These are phyloP conservation scores for Coniophora puteana DNA, from an alignment of 1,284 basidiomycete genomes.

Conservation along the genomic window DNA sequence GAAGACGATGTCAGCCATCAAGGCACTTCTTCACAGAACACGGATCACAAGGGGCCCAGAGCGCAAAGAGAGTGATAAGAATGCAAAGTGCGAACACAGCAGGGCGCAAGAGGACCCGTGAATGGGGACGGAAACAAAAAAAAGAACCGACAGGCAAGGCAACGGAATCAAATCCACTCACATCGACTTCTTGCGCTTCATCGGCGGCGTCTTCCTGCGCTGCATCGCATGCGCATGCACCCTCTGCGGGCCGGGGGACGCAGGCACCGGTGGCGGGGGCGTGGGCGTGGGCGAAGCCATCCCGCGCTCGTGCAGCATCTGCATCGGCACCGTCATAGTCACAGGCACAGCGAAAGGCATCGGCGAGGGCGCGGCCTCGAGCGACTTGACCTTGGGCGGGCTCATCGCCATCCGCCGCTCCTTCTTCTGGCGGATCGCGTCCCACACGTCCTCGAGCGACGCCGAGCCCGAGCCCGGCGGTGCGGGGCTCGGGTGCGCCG, in stretches of 20 bases:
- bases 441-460: slow-evolving; percentile 60
- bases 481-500: too few relatives aligned
- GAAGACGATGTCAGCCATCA: too few relatives aligned
- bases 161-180: slow-evolving; percentile 35
- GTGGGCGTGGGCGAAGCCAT: too few relatives aligned
- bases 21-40: too few relatives aligned
- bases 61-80: slow-evolving; percentile 8
- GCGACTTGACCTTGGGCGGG: slow-evolving; percentile 62
- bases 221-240: slow-evolving; percentile 17
- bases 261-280: background rate
- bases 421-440: slow-evolving; percentile 56
- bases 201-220: slow-evolving; percentile 25
- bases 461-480: too few relatives aligned
- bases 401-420: slow-evolving; percentile 58
- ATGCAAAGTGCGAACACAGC: slow-evolving; percentile 8
- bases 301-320: background rate
- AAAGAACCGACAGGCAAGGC: too few relatives aligned
- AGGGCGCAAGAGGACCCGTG: slow-evolving; percentile 2
- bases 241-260: too few relatives aligned
- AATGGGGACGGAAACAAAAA: too few relatives aligned
- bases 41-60: too few relatives aligned
- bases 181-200: slow-evolving; percentile 57
- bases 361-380: slow-evolving; percentile 49
- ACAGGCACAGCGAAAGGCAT: slow-evolving; percentile 23
- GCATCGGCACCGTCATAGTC: background rate